A percentile compares a stretch with the other conserved stretches of the same genome.
Evolutionary conservation across 2,329 filamentous ascomycete genomes (phyloP).

Genomic region (Berkeleyomyces rouxiae): DNA sequence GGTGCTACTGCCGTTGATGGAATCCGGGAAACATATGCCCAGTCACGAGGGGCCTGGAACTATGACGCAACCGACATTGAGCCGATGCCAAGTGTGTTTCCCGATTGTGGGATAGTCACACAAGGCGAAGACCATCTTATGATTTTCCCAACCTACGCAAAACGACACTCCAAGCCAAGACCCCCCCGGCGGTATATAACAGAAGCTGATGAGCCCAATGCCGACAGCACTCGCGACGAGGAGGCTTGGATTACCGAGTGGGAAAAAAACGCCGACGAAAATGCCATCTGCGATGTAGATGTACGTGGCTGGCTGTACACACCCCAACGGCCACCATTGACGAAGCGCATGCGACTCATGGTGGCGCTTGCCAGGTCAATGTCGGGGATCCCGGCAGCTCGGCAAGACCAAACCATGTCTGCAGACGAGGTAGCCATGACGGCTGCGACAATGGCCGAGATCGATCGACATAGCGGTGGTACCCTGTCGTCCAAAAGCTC

Average conservation of each 20-base stretch:
- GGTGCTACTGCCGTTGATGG: conserved; percentile 41
- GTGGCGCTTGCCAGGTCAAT: conserved; percentile 75
- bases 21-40: conserved; percentile 41
- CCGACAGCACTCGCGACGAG: conserved; percentile 37
- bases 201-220: conserved; percentile 20
- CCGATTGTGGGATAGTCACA: conserved; percentile 64
- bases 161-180: conserved; percentile 34
- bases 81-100: conserved; percentile 60
- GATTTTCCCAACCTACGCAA: conserved; percentile 84
- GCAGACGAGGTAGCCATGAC: conserved; percentile 2
- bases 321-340: conserved; percentile 71
- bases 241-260: conserved; percentile 67
- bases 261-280: conserved; percentile 64
- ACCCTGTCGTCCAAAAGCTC: not conserved
- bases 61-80: conserved; percentile 18
- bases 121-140: conserved; percentile 84
- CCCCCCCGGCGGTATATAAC: not conserved
- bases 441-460: conserved; percentile 56
- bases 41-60: conserved; percentile 26
- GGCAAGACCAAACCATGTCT: conserved; percentile 18
- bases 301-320: conserved; percentile 91
- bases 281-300: conserved; percentile 81
- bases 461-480: conserved; percentile 33
- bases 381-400: conserved; percentile 66
- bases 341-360: conserved; percentile 68